Base-by-base conservation (phyloP, 164 flowering plant genomes). In the Tetracentron sinense region DNA sequence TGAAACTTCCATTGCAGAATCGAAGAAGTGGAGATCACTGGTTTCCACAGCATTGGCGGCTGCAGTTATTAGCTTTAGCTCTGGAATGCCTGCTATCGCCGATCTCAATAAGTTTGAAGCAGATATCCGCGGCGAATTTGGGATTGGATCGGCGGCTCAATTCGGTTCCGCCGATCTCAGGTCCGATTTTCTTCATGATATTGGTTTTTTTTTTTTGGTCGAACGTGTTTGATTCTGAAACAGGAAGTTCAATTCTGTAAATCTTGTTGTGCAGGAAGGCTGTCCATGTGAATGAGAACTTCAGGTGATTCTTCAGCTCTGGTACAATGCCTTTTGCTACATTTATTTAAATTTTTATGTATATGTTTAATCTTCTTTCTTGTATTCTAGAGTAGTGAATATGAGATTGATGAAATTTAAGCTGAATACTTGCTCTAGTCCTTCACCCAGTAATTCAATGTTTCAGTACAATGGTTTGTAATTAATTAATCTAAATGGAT, bases 141-240 rank as follows among this genome's bases (percentile, higher is more conserved):
- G 97, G 26, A 94, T 91, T 14, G 99, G 99, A 21, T 94, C 97
- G 0, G 99, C 99, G 0, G 97, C 97, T 26, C 97, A 91, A 71
- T 94, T 75, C 47, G 99, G 96, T 54, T 88, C 93, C 51, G 97
- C 97, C 4, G 97, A 94, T 67, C 87, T 94, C 69, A 91, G 66
- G 96, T 89, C 5, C 29, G n/a, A 33, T 19, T 56, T 44, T 25
- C 38, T 29, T 58, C 26, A 47, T 48, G 2, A 51, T 6, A 25
- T n/a, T 8, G 14, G 3, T 8, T 55, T 28, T 31, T 21, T 27
- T 21, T 47, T 47, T 8, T 20, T n/a, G 1, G 19, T 33, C 6
- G 28, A 1, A 26, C 10, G 0, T 54, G 12, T 15, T 28, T 23
- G 3, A n/a, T 30, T 28, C 25, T 42, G 25, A 2, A 27, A 55